Evolutionary conservation across 371 early-diverging fungal species (phyloP).

Genomic region (Smittium culicis): DNA sequence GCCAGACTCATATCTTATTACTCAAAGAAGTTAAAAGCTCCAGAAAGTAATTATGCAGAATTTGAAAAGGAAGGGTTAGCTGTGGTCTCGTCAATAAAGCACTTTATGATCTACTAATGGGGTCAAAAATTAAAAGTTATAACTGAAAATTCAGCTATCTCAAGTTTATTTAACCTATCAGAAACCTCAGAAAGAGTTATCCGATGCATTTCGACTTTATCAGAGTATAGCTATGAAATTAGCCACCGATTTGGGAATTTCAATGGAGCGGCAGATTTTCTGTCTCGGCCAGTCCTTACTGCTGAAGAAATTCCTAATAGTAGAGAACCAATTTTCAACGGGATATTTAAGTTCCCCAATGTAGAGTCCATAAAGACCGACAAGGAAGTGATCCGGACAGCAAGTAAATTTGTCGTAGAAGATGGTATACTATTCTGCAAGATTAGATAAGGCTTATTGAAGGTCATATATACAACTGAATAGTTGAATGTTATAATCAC

Average conservation of each 20-base stretch:
- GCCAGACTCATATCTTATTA: not conserved
- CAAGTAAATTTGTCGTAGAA: not conserved
- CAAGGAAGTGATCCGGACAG: not conserved
- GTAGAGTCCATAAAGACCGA: not conserved
- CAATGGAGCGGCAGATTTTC: not conserved
- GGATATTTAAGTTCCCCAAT: not conserved
- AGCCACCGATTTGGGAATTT: not conserved
- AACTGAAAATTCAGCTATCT: not conserved
- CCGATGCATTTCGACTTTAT: not conserved
- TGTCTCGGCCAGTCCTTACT: not conserved
- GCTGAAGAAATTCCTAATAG: not conserved
- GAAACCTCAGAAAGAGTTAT: not conserved
- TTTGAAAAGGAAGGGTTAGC: not conserved
- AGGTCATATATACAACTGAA: not conserved
- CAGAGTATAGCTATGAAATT: not conserved
- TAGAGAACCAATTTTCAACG: not conserved
- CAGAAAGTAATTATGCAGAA: not conserved
- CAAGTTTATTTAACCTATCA: slow-evolving; percentile 1
- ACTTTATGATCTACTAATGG: not conserved
- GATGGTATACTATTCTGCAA: not conserved
- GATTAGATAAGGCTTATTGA: not conserved
- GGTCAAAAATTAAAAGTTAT: not conserved
- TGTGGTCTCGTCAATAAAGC: not conserved
- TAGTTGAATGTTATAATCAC: not conserved
- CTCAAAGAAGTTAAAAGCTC: not conserved